Percentiles rank a stretch among this genome's conserved stretches.
Conservation (phyloP, 2,329 filamentous ascomycete species). For the Coleophoma crateriformis region DNA sequence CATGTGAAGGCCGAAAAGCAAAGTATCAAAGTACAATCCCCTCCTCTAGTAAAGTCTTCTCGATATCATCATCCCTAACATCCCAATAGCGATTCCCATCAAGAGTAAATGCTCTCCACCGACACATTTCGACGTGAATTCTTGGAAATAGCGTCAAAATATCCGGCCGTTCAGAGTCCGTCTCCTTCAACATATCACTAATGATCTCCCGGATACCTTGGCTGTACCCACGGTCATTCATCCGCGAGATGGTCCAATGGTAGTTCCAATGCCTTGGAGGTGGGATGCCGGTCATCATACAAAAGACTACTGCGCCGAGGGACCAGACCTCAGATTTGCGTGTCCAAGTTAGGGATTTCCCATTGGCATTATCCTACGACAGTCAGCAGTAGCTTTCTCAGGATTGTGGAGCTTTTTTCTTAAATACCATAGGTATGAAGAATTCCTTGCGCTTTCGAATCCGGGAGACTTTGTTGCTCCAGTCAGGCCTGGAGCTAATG, state of each 20-base stretch:
- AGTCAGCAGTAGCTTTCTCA: no score
- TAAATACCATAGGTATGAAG: no score
- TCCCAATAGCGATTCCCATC: constrained; percentile 14
- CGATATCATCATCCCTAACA: constrained; percentile 10
- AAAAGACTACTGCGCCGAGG: constrained; percentile 21
- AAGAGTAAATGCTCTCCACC: constrained; percentile 15
- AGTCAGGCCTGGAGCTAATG: no score
- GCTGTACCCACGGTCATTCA: constrained; percentile 19
- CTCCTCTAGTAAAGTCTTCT: not conserved
- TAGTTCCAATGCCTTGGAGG: constrained; percentile 16
- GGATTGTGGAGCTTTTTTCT: not conserved
- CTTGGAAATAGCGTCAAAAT: constrained; percentile 10
- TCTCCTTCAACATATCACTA: constrained; percentile 13
- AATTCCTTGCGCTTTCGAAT: no score
- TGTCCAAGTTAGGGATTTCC: no score
- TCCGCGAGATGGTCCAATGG: constrained; percentile 18
- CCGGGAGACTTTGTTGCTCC: no score
- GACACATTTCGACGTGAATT: constrained; percentile 14
- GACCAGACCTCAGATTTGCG: constrained; percentile 17
- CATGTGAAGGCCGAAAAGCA: not conserved
- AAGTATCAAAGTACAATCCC: constrained; percentile 1
- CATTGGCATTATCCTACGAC: no score
- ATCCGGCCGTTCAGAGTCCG: constrained; percentile 12
- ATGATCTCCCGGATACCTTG: constrained; percentile 15
- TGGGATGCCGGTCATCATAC: constrained; percentile 25